Base-by-base conservation (phyloP, 352 stramenopile genomes). In the Phytophthora ramorum region DNA sequence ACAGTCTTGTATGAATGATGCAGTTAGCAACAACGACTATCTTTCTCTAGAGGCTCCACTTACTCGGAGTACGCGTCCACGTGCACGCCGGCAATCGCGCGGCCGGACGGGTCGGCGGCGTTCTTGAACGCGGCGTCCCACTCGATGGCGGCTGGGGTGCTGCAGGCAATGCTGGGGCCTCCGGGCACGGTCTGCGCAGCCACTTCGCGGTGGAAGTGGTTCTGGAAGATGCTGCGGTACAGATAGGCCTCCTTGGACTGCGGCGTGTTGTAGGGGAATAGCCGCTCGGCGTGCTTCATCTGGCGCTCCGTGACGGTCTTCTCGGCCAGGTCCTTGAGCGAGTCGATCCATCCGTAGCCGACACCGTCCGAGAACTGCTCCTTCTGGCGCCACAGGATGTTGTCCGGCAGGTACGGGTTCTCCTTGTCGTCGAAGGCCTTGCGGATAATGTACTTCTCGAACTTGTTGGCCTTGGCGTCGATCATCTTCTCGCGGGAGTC, bases 341-440 rank as follows among this genome's bases (percentile, higher is more conserved):
- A 90, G 74, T 99, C 98, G 64, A 99, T 99, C 98, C 98, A 99
- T 58, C 96, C 96, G 75, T 99, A 99, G 58, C 98, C 98, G 16
- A 99, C 98, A 66, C 97, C 98, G 71, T 99, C 98, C 85, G 94
- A 99, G 71, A 99, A 99, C 86, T 99, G 97, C 83, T 99, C 98
- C 84, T 99, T 99, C 84, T 99, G 97, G 68, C 98, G 94, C 97
- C 97, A 99, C 60, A 99, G 85, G 66, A 99, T 99, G 54, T 99
- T 85, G 38, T 97, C 69, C 6, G 98, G 98, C 61, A 99, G 79
- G 81, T 99, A 99, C 32, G 97, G 97, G 65, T 99, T 80, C 67
- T 99, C 97, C 22, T 94, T 89, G 53, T 97, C 98, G 76, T 99
- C 88, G 69, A 99, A 99, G 7, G 97, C 97, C 81, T 99, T 99